Evolutionary conservation across 2,329 filamentous ascomycete genomes (phyloP), one percentile per base, ranked within the genome.

Genomic region (Reticulascus tulasneorum): DNA sequence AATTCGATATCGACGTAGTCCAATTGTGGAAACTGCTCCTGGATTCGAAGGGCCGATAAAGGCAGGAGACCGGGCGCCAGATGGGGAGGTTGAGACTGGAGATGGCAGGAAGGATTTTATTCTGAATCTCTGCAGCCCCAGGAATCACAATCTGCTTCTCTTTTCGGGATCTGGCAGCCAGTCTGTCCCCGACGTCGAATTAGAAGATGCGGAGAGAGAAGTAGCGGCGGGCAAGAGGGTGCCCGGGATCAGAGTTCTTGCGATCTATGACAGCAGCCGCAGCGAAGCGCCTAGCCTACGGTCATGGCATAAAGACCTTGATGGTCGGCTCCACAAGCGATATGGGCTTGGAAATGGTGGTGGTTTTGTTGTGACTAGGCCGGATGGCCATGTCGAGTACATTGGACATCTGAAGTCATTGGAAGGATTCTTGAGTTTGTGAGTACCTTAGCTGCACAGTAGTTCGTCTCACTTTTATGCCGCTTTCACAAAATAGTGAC

Each of bases 11-110:
- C 56, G 66, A 9, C 42, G 51, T 2, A 68, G 62, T 37, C 31
- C 50, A 2, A 47, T 71, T 9, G 58, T 63, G 2, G 52, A 52
- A 10, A 57, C 57, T 2, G 56, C 54, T 4, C 8, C 37, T 1
- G 52, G 49, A 5, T 59, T 52, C 28, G 44, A 40, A 3, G 64
- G 65, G 0, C 48, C 46, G 1, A 45, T 75, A 3, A 56, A 58
- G 27, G 67, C 69, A 21, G 72, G 72, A 2, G 66, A 73, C 46
- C 62, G 73, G 11, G 54, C 67, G 5, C 63, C 63, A 1, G 64
- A 71, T 38, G 62, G 61, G 5, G 46, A 42, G 31, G 19, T 63
- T 2, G 17, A 24, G 27, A 40, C 26, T 9, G 33, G 23, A 1
- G 47, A 38, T 16, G 40, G 33, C 9, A 35, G 36, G 11, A 41